These are phyloP conservation scores for Elasticomyces elasticus DNA, from an alignment of 495 filamentous ascomycete species.

Conservation along the genomic window DNA sequence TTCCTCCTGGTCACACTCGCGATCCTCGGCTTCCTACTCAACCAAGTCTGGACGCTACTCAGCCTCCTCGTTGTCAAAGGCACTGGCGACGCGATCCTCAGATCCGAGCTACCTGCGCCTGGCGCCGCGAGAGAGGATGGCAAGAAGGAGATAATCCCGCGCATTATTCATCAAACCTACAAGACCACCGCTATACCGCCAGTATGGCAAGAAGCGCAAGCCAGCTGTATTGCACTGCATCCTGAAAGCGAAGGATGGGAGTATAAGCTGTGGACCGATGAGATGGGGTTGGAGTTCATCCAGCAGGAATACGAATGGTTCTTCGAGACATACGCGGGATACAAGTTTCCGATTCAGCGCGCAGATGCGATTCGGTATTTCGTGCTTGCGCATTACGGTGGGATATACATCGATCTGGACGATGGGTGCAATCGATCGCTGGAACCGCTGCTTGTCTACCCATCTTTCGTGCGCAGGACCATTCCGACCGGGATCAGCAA, in stretches of 20 bases:
- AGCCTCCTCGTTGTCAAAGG: slow-evolving; percentile 36
- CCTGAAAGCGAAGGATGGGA: slow-evolving; percentile 41
- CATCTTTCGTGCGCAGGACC: slow-evolving; percentile 71
- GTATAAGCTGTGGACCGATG: slow-evolving; percentile 71
- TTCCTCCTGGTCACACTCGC: slow-evolving; percentile 40
- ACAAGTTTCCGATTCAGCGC: slow-evolving; percentile 72
- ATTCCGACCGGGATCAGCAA: slow-evolving; percentile 80
- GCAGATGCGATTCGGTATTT: slow-evolving; percentile 87
- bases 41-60: slow-evolving; percentile 36
- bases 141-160: slow-evolving; percentile 63
- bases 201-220: slow-evolving; percentile 62
- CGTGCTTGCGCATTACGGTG: slow-evolving; percentile 70
- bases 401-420: slow-evolving; percentile 83
- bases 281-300: slow-evolving; percentile 65
- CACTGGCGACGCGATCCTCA: slow-evolving; percentile 34
- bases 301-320: slow-evolving; percentile 64
- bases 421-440: slow-evolving; percentile 77
- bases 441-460: slow-evolving; percentile 71
- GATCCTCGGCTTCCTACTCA: slow-evolving; percentile 40
- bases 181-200: slow-evolving; percentile 65
- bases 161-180: slow-evolving; percentile 87
- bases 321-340: slow-evolving; percentile 69
- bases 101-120: slow-evolving; percentile 34
- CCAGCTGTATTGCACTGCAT: slow-evolving; percentile 67
- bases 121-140: slow-evolving; percentile 35